Evolutionary conservation across 768 basidiomycete genomes (phyloP).

Genomic region (Guyanaporus albipodus): DNA sequence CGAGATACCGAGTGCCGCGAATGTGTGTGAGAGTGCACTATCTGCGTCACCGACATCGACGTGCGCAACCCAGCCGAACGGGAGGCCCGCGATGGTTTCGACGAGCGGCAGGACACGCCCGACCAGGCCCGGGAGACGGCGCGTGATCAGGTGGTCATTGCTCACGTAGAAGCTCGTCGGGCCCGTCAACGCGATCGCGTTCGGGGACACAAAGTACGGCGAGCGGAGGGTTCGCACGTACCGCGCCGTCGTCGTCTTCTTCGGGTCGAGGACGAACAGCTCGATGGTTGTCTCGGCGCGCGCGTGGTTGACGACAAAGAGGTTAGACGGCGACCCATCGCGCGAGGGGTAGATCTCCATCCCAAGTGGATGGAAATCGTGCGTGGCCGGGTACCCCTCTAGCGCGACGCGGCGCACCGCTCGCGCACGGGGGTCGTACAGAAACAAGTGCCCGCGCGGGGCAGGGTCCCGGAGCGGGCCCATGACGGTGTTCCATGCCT

Average conservation of each 20-base stretch:
- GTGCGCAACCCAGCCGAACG: slow-evolving; percentile 57
- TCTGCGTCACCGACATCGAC: slow-evolving; percentile 38
- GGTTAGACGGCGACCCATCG: slow-evolving; percentile 45
- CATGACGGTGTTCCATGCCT: slow-evolving; percentile 74
- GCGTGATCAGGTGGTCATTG: slow-evolving; percentile 68
- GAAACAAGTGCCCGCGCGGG: slow-evolving; percentile 59
- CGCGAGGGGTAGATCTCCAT: slow-evolving; percentile 53
- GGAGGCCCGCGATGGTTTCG: slow-evolving; percentile 55
- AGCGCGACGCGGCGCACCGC: slow-evolving; percentile 42
- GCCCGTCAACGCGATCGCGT: slow-evolving; percentile 61
- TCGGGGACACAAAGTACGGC: slow-evolving; percentile 59
- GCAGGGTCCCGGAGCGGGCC: slow-evolving; percentile 60
- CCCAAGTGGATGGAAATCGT: slow-evolving; percentile 74
- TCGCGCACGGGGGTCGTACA: slow-evolving; percentile 36
- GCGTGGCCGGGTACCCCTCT: slow-evolving; percentile 47
- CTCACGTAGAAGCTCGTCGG: slow-evolving; percentile 67
- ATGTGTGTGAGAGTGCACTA: slow-evolving; percentile 30
- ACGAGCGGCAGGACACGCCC: slow-evolving; percentile 48
- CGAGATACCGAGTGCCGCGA: slow-evolving; percentile 47
- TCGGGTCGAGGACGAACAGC: slow-evolving; percentile 55
- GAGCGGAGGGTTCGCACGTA: slow-evolving; percentile 61
- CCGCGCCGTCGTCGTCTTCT: slow-evolving; percentile 39
- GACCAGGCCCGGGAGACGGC: slow-evolving; percentile 49
- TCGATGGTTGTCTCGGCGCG: slow-evolving; percentile 59
- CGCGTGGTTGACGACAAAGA: slow-evolving; percentile 71